These are phyloP conservation scores for Vigna reflexopilosa DNA, from an alignment of 306 rosid species.

Conservation along the genomic window DNA sequence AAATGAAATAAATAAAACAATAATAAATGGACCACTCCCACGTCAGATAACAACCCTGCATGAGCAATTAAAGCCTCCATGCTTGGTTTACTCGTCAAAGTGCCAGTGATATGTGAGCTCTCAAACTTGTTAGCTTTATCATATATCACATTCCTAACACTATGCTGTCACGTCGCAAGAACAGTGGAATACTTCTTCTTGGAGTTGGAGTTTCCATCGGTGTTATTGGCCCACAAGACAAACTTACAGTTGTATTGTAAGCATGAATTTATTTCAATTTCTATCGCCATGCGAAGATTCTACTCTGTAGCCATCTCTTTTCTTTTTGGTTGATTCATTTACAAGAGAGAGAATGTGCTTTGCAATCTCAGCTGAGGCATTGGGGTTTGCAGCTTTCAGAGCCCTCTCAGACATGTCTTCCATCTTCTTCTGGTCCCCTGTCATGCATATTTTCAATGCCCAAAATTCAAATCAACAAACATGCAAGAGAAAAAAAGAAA, in stretches of 20 bases:
- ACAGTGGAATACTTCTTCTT: not conserved
- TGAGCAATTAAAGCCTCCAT: slow-evolving; percentile 23
- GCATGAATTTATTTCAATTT: slow-evolving; percentile 2
- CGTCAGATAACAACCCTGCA: not conserved
- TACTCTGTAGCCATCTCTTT: slow-evolving; percentile 30
- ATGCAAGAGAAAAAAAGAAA: not conserved
- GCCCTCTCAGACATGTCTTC: slow-evolving; percentile 82
- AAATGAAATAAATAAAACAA: not conserved
- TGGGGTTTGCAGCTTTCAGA: slow-evolving; percentile 63
- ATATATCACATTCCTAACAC: not conserved
- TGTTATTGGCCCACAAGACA: slow-evolving; percentile 21
- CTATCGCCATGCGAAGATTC: slow-evolving; percentile 25
- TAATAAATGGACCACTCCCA: not conserved
- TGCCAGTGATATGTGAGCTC: slow-evolving; percentile 2
- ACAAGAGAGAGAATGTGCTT: slow-evolving; percentile 64
- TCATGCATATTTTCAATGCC: slow-evolving; percentile 1
- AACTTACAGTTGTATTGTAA: not conserved
- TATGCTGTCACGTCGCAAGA: not conserved
- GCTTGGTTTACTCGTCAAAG: not conserved
- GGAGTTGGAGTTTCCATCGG: not conserved
- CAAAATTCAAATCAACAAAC: slow-evolving; percentile 14
- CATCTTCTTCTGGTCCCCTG: slow-evolving; percentile 72
- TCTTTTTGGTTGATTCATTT: slow-evolving; percentile 44
- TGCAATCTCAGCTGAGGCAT: slow-evolving; percentile 69
- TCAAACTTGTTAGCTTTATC: slow-evolving; percentile 7